These are phyloP conservation scores for Acacia confusa DNA, from an alignment of 306 rosid genomes.

Conservation along the genomic window DNA sequence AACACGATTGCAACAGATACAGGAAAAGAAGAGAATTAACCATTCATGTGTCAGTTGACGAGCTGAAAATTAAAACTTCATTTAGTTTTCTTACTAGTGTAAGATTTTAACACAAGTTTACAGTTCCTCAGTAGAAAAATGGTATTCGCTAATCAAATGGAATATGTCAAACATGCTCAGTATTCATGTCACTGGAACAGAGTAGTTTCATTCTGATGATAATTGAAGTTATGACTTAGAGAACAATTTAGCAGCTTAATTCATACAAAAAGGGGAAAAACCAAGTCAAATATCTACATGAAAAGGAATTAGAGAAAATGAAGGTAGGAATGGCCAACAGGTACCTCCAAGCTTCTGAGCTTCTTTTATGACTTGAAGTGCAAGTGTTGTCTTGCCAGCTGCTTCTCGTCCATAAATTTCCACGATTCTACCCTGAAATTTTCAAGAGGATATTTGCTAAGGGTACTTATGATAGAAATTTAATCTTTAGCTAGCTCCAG, in stretches of 20 bases:
- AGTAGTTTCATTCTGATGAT: neutral
- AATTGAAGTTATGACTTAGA: neutral
- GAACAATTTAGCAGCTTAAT: constrained; percentile 7
- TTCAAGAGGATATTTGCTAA: constrained; percentile 1
- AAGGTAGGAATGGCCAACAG: neutral
- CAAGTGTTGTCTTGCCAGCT: constrained; percentile 89
- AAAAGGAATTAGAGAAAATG: constrained; percentile 7
- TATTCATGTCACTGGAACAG: neutral
- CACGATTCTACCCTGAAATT: constrained; percentile 76
- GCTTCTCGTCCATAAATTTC: constrained; percentile 91
- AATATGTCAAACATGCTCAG: constrained; percentile 15
- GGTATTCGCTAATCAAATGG: neutral
- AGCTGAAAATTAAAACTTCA: constrained; percentile 11
- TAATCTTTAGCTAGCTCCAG: constrained; percentile 3
- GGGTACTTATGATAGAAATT: constrained; percentile 21
- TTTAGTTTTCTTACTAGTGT: neutral
- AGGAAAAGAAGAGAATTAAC: constrained; percentile 9
- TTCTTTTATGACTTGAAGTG: constrained; percentile 82
- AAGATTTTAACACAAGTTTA: constrained; percentile 11
- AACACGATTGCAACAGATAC: neutral
- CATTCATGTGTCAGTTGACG: neutral
- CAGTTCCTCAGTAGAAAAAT: constrained; percentile 9
- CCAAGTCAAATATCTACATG: constrained; percentile 2
- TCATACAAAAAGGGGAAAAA: neutral
- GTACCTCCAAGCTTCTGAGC: constrained; percentile 92